Base-by-base conservation (phyloP, 2,329 filamentous ascomycete species). In the Penicillium sp. region DNA sequence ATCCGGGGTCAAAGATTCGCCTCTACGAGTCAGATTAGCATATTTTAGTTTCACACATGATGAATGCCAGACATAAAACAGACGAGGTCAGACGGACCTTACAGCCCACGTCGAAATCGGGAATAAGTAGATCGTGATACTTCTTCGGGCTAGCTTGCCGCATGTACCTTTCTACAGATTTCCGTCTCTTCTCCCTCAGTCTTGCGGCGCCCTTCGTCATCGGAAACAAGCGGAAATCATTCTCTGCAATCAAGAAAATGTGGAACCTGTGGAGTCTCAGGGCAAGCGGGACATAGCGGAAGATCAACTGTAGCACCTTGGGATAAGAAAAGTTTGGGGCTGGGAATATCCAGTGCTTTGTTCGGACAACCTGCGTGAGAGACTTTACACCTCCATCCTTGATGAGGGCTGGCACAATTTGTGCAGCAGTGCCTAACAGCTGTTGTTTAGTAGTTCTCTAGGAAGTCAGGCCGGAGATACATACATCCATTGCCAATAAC, bases 71-170 rank as follows among this genome's bases (percentile, higher is more conserved):
- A 20, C 20, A 20, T 20, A 20, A 20, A 20, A 45, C 3, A 22
- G 11, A 45, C 22, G 17, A 45, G 6, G 14, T 1, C 11, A 45
- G 17, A 45, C 55, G n/a, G 31, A 66, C 65, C 57, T 88, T 88
- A 73, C 86, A 88, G 0, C 85, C 85, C 15, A 87, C 72, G 49
- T 83, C 80, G 55, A 86, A 88, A 45, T 88, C 81, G 1, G 86
- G 86, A 2, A 86, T 84, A 38, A 88, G 69, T 10, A 86, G 76
- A 37, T 85, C 81, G 62, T 85, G 83, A 59, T 88, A 88, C 69
- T 86, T 83, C 45, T 80, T 75, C 0, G 86, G 86, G 0, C 82
- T 82, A 0, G 71, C 77, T 8, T 71, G 67, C 54, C 77, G 79
- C 75, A 86, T 80, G 48, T 81, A 76, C 22, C 63, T 62, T 38